Conservation (phyloP, 140 eudicot species). For the Anethum foeniculum region DNA sequence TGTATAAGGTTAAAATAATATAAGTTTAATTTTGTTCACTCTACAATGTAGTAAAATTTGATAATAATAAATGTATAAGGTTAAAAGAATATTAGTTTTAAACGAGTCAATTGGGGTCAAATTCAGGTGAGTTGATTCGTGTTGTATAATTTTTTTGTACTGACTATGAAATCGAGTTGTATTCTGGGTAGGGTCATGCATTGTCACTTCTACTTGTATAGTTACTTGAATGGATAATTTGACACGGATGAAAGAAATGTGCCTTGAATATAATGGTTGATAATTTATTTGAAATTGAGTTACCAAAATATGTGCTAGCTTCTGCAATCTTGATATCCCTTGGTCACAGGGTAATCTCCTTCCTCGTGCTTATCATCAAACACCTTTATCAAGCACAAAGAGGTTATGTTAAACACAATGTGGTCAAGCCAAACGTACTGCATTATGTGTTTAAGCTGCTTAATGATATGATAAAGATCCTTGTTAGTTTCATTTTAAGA, state of each 20-base stretch:
- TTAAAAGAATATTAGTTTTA: no score
- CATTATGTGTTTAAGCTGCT: neutral
- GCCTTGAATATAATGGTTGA: neutral
- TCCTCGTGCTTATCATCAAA: neutral
- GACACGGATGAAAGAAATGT: neutral
- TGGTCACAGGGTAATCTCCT: neutral
- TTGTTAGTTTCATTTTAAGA: neutral
- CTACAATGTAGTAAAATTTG: neutral
- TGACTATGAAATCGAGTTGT: neutral
- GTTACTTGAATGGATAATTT: neutral
- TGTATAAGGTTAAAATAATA: no score
- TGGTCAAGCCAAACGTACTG: neutral
- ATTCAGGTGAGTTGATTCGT: no score
- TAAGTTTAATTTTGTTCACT: no score
- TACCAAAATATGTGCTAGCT: neutral
- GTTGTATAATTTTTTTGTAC: no score
- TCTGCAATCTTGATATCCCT: neutral
- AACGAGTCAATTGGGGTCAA: neutral
- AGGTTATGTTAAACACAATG: neutral
- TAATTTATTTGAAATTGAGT: neutral
- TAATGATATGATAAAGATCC: neutral
- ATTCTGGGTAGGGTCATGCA: neutral
- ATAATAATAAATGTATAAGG: neutral
- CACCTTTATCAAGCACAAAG: neutral
- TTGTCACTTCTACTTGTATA: neutral